A percentile compares a stretch with the other conserved stretches of the same genome.
Conservation (phyloP, 1,139 yeast genomes). For the Magnusiomyces ingens region DNA sequence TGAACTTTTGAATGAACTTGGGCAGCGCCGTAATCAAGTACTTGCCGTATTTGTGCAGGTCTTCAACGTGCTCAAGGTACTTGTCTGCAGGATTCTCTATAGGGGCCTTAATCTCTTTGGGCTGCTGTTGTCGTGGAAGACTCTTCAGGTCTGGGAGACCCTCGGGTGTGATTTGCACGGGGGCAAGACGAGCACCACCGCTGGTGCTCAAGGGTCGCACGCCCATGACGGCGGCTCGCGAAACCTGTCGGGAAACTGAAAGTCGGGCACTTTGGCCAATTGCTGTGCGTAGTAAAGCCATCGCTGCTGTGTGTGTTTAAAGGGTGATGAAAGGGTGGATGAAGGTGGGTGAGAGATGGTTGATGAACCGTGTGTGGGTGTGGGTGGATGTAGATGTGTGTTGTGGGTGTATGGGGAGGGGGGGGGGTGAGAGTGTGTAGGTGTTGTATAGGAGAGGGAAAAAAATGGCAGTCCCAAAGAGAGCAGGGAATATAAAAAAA, state of each 20-base stretch:
- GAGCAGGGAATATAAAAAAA: neutral
- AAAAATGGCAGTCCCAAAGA: neutral
- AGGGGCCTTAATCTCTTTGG: constrained; percentile 45
- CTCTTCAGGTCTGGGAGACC: constrained; percentile 28
- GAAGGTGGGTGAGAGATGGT: neutral
- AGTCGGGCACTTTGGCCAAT: neutral
- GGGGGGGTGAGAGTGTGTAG: neutral
- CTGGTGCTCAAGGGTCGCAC: constrained; percentile 10
- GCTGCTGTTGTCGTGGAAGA: constrained; percentile 31
- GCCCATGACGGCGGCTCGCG: neutral
- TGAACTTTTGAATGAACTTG: constrained; percentile 72
- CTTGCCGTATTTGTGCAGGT: constrained; percentile 75
- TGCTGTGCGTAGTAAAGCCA: constrained; percentile 6
- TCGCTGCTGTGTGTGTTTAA: neutral
- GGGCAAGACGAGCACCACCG: constrained; percentile 9
- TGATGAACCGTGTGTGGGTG: neutral
- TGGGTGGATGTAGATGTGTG: neutral
- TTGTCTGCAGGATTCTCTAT: constrained; percentile 74
- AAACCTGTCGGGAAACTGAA: neutral
- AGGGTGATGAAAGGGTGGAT: neutral
- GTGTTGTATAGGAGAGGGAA: neutral
- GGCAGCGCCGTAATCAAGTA: constrained; percentile 76
- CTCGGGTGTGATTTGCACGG: constrained; percentile 29
- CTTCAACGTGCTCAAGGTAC: constrained; percentile 61
- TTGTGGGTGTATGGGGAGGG: neutral